Base-by-base conservation (phyloP, 2,329 filamentous ascomycete species). In the Thelonectria blattea region DNA sequence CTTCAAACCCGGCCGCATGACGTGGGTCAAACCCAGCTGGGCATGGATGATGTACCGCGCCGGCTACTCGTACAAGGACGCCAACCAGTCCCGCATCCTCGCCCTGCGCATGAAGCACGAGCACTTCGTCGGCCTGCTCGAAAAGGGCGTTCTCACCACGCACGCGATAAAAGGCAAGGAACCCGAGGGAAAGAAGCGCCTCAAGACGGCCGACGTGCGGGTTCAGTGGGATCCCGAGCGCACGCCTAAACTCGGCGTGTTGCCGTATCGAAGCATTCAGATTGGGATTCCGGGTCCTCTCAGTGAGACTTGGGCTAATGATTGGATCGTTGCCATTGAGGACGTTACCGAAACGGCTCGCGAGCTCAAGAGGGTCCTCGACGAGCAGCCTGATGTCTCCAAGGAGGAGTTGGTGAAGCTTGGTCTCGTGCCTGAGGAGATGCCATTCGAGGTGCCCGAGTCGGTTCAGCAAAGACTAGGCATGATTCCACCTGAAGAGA, bases 161-260 rank as follows among this genome's bases (percentile, higher is more conserved):
- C 71, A 76, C 27, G 58, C 37, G 37, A 30, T 17, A 3, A 49
- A 41, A 7, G 52, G 48, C 5, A 49, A 51, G 49, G n/a, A 22
- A 12, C 18, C 46, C 24, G 2, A 32, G 9, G 32, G 46, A 5
- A 51, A 43, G 11, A 69, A 53, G 43, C 71, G 71, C n/a, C 70
- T 69, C 48, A 74, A 68, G 62, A 59, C 73, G 3, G 53, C 56
- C 4, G 69, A 74, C 17, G 84, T 88, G 0, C 78, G 81, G n/a
- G 78, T 88, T 8, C 86, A 88, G 69, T 89, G 87, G 86, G 87
- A 89, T 71, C 86, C 86, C 0, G 87, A 89, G 68, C 69, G 87
- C 18, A 76, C 77, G 22, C 71, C 80, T 1, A 69, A 71, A 37
- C 69, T 88, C 11, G 78, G 71, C 11, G 77, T 74, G 62, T 62